These are phyloP conservation scores for Penicillium sp. DNA, from an alignment of 2,329 filamentous ascomycete species.

Conservation along the genomic window DNA sequence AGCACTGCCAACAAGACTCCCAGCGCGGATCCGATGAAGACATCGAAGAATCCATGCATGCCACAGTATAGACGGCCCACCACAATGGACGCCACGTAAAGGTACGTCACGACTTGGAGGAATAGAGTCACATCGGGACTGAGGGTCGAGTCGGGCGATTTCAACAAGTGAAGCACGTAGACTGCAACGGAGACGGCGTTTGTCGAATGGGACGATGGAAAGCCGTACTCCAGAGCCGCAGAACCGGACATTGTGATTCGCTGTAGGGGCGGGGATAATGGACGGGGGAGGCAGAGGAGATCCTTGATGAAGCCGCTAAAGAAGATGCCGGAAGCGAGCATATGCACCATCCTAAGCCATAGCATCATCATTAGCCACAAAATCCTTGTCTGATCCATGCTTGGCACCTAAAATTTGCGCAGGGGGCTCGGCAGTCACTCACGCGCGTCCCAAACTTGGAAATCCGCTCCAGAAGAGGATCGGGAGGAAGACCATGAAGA, in stretches of 20 bases:
- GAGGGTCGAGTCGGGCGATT: conserved; percentile 67
- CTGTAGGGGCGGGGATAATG: conserved; percentile 86
- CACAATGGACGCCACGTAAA: conserved; percentile 87
- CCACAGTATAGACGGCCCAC: conserved; percentile 93
- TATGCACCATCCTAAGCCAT: conserved; percentile 61
- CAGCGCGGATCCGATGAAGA: conserved; percentile 77
- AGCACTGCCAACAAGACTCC: conserved; percentile 68
- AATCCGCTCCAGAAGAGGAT: conserved; percentile 97
- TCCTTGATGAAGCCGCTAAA: conserved; percentile 95
- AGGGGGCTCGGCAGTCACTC: conserved; percentile 47
- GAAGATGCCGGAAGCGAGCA: conserved; percentile 79
- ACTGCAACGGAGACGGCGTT: conserved; percentile 95
- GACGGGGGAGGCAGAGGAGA: conserved; percentile 86
- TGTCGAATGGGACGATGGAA: conserved; percentile 94
- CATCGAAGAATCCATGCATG: conserved; percentile 97
- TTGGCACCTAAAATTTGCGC: neutral
- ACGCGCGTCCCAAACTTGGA: conserved; percentile 84
- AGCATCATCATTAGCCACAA: conserved; percentile 21
- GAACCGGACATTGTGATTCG: conserved; percentile 98
- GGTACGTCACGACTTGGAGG: conserved; percentile 74
- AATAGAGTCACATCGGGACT: conserved; percentile 62
- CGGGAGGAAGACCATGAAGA: conserved; percentile 95
- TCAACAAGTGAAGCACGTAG: conserved; percentile 76
- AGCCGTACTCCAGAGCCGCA: conserved; percentile 93
- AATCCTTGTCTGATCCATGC: neutral